These are phyloP conservation scores for Picea abies DNA, from an alignment of 83 land plant genomes.

Conservation along the genomic window DNA sequence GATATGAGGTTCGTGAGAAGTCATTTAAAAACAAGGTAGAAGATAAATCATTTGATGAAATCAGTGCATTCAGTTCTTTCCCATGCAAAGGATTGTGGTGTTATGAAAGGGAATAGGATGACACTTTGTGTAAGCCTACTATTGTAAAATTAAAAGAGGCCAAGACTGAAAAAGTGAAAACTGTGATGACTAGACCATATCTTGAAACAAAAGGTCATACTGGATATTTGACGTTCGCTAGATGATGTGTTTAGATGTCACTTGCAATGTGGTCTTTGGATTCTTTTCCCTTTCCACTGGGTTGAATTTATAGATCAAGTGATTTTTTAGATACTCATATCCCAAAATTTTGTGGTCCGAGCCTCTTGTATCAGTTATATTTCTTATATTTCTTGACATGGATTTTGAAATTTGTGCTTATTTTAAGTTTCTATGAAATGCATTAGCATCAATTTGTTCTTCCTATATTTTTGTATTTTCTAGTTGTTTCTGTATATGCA, in stretches of 20 bases:
- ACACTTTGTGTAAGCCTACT: not conserved
- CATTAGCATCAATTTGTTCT: too few species aligned
- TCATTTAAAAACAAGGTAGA: conserved; percentile 21
- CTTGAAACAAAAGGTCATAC: conserved; percentile 91
- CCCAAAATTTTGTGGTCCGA: too few species aligned
- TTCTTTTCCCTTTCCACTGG: too few species aligned
- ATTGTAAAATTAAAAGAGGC: conserved; percentile 13
- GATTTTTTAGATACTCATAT: too few species aligned
- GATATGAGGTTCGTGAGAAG: conserved; percentile 75
- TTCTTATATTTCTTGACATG: too few species aligned
- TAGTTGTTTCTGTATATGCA: too few species aligned
- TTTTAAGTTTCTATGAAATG: too few species aligned
- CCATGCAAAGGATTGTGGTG: conserved; percentile 44
- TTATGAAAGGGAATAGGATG: conserved; percentile 17
- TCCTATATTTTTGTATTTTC: too few species aligned
- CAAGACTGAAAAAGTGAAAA: not conserved
- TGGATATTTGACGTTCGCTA: conserved; percentile 85
- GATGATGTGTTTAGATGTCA: conserved; percentile 17
- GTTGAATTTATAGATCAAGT: too few species aligned
- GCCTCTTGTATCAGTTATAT: too few species aligned
- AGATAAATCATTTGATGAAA: conserved; percentile 18
- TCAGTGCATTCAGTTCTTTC: conserved; percentile 17
- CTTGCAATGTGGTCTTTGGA: too few species aligned
- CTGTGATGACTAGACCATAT: conserved; percentile 65
- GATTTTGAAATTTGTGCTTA: too few species aligned